A percentile compares a stretch with the other conserved stretches of the same genome.
phyloP scores from a whole-genome alignment of 2,329 filamentous ascomycete species.

The Aphanocladium album region DNA sequence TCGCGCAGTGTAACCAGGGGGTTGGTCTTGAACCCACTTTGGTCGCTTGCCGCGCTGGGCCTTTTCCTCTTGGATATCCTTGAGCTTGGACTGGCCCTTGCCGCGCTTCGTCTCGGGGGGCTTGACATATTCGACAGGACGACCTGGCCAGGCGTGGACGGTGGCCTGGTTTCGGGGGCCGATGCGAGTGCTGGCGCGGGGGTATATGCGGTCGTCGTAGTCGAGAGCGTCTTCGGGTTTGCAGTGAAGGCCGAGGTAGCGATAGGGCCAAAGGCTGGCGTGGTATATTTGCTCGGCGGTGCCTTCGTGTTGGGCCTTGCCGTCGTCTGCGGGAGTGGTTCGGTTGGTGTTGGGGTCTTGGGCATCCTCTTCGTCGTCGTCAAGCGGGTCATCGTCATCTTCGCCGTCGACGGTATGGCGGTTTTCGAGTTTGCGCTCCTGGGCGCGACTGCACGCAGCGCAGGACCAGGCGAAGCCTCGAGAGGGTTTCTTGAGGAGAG shows the following conservation, averaged over 20 bases:
- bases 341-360: constrained; percentile 52
- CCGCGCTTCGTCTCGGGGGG: constrained; percentile 74
- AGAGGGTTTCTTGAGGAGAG: constrained; percentile 90
- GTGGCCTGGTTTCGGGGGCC: constrained; percentile 89
- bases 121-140: constrained; percentile 85
- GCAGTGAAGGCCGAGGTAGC: constrained; percentile 93
- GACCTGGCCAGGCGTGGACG: constrained; percentile 78
- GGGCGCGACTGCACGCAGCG: constrained; percentile 90
- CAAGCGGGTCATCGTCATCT: constrained; percentile 58
- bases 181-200: constrained; percentile 85
- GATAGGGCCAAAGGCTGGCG: constrained; percentile 91
- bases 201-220: constrained; percentile 96
- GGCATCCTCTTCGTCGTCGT: constrained; percentile 67
- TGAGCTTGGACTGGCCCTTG: constrained; percentile 73
- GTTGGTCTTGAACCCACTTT: constrained; percentile 91
- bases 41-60: constrained; percentile 74
- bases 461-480: constrained; percentile 98
- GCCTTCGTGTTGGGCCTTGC: constrained; percentile 48
- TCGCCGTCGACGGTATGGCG: constrained; percentile 75
- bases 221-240: constrained; percentile 92
- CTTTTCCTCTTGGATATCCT: constrained; percentile 82
- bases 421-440: constrained; percentile 87
- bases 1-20: constrained; percentile 75
- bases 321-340: constrained; percentile 60
- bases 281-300: constrained; percentile 89